Evolutionary conservation across 805 yeast genomes (phyloP), one percentile per base, ranked within the genome.

Genomic region (Teunomyces atbi): DNA sequence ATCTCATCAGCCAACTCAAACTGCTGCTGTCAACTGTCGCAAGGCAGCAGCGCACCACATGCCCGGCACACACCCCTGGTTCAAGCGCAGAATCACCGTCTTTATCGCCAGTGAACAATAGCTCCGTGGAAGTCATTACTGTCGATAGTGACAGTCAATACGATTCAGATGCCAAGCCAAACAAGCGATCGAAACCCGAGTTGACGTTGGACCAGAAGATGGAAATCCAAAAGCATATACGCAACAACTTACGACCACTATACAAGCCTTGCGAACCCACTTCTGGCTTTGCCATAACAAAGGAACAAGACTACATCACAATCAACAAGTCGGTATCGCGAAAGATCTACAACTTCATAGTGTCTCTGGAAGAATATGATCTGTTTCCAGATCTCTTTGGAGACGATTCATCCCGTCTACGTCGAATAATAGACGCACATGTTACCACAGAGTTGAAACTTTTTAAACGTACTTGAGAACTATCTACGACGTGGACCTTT

Each of bases 281-380:
- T 69, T 3, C 32, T 20, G 26, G 36, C 4, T 45, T 45, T 10
- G 42, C 52, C 16, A 69, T 70, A 11, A 52, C 47, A 4, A 45
- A 63, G 3, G 75, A 71, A 49, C 57, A 55, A 8, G 65, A 63
- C 42, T 88, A 83, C 58, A 84, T 89, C 3, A 61, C 60, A 12
- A 73, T 86, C 45, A 87, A 87, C 63, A 79, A 78, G 64, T 65
- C 65, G 3, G 82, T 86, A 5, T 84, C 91, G 11, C 71, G 88
- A 44, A 66, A 68, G 36, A 60, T 86, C 15, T 87, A 88, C 59
- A 64, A 64, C 15, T 57, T 61, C 5, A 58, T 71, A 13, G 40
- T 57, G 42, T 12, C 28, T 8, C 39, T 20, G 28, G 28, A 36
- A 21, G 39, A 19, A 21, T 21, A 23, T 5, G 26, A 23, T 12